Evolutionary conservation across 2,329 filamentous ascomycete genomes (phyloP), one percentile per base, ranked within the genome.

Genomic region (Dissoconium aciculare): DNA sequence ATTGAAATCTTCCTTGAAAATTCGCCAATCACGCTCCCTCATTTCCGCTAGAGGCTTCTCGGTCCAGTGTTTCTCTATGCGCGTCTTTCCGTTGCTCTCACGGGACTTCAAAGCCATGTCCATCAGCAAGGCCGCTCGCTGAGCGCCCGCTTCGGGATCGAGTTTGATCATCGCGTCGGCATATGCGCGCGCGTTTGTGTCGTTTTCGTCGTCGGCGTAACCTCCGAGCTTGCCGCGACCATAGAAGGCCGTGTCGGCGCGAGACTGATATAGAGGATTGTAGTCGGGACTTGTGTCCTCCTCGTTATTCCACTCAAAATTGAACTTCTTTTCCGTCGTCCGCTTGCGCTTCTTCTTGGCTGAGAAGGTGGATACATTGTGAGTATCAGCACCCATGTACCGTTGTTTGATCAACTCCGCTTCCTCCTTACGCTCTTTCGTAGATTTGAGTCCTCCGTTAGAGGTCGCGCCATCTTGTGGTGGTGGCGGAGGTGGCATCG

Each of bases 1-100:
- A 46, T 89, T 91, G 61, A 93, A 95, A 57, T 98, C 85, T 56
- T 95, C 89, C 59, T 95, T 98, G 73, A 98, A 94, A 46, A 98
- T 95, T 52, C 89, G 81, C 89, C 89, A 98, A 57, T 98, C 89
- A 53, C 89, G 70, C 59, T 95, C 85, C 39, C 83, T 80, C 89
- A 98, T 98, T 47, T 93, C 81, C 10, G 80, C 74, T 39, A 95
- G 63, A 39, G 68, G 70, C 71, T 98, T 98, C 52, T 94, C 82
- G 33, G 80, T 84, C 89, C 89, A 98, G 57, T 93, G 84, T 55
- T 85, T 85, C 46, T 91, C 85, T 34, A 92, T 66, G 17, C 76
- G 77, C 40, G 77, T 82, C 39, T 78, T 70, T 1, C 64, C 60
- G 8, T 74, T 73, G 40, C 79, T 72, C 49, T 91, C 78, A 47